phyloP scores from a whole-genome alignment of 2,329 filamentous ascomycete genomes.

The Fusarium abutilonis region DNA sequence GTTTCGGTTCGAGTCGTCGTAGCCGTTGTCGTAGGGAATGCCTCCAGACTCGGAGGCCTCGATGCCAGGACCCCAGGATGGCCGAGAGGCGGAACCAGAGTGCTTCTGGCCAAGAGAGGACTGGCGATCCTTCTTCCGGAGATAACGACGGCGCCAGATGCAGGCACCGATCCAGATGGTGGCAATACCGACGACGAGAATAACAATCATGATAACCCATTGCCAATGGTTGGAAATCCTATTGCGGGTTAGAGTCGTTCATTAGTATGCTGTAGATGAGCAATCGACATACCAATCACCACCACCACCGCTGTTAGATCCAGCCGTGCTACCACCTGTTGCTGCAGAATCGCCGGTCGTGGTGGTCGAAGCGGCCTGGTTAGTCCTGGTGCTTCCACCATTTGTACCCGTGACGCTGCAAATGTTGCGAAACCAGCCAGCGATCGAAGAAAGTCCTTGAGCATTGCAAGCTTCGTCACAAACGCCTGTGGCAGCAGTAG shows the following conservation, averaged over 20 bases:
- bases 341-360: slow-evolving; percentile 19
- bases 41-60: slow-evolving; percentile 39
- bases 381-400: slow-evolving; percentile 21
- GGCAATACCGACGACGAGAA: slow-evolving; percentile 75
- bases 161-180: slow-evolving; percentile 73
- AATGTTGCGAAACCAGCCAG: slow-evolving; percentile 75
- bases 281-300: slow-evolving; percentile 58
- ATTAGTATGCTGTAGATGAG: neutral
- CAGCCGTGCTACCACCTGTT: slow-evolving; percentile 20
- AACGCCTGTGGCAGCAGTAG: slow-evolving; percentile 64
- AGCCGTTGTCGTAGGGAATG: slow-evolving; percentile 46
- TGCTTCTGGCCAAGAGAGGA: slow-evolving; percentile 51
- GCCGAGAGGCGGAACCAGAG: slow-evolving; percentile 50
- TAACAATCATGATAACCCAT: slow-evolving; percentile 84
- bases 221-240: slow-evolving; percentile 77
- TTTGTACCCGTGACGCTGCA: slow-evolving; percentile 60
- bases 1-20: slow-evolving; percentile 43
- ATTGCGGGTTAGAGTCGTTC: slow-evolving; percentile 12
- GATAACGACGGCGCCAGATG: slow-evolving; percentile 77
- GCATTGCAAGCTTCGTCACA: slow-evolving; percentile 68
- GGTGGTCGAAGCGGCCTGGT: slow-evolving; percentile 25
- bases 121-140: slow-evolving; percentile 72
- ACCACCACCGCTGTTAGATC: slow-evolving; percentile 47
- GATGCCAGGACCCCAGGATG: slow-evolving; percentile 51
- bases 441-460: slow-evolving; percentile 64